Conservation (phyloP, 306 rosid genomes). For the Calophaca sinica region DNA sequence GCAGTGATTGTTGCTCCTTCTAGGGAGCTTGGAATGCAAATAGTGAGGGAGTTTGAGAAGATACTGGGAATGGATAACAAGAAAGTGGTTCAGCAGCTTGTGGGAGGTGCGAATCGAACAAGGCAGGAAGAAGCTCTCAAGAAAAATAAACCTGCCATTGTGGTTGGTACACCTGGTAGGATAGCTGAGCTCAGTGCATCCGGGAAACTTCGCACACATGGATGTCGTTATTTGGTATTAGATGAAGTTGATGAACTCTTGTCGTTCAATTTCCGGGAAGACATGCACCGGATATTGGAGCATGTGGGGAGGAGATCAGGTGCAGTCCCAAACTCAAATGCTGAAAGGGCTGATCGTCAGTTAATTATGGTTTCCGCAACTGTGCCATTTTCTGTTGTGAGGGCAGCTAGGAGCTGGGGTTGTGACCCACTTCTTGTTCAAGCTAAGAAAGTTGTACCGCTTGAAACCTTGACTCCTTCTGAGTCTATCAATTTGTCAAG, state of each 20-base stretch:
- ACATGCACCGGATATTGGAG: constrained; percentile 91
- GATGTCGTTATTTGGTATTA: constrained; percentile 77
- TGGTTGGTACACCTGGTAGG: constrained; percentile 96
- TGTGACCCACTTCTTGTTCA: constrained; percentile 79
- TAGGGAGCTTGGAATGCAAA: constrained; percentile 98
- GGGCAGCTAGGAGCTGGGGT: constrained; percentile 97
- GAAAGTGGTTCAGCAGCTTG: constrained; percentile 90
- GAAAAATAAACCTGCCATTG: constrained; percentile 87
- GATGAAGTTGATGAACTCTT: constrained; percentile 96
- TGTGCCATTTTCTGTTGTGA: constrained; percentile 85
- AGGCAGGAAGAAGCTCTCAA: constrained; percentile 95
- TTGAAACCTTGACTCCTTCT: constrained; percentile 63
- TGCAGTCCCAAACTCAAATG: constrained; percentile 58
- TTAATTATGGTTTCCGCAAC: constrained; percentile 91
- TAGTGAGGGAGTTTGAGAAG: constrained; percentile 94
- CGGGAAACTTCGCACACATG: constrained; percentile 89
- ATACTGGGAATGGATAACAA: constrained; percentile 73
- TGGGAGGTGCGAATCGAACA: constrained; percentile 91
- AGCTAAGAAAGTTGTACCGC: constrained; percentile 70
- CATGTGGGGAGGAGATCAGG: constrained; percentile 87
- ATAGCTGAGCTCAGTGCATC: constrained; percentile 92
- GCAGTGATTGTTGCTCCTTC: constrained; percentile 94
- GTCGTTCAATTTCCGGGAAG: constrained; percentile 88
- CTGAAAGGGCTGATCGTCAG: constrained; percentile 65
- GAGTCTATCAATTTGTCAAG: constrained; percentile 60